Evolutionary conservation across 257 asterid species (phyloP).

Genomic region (Anisodus tanguticus): DNA sequence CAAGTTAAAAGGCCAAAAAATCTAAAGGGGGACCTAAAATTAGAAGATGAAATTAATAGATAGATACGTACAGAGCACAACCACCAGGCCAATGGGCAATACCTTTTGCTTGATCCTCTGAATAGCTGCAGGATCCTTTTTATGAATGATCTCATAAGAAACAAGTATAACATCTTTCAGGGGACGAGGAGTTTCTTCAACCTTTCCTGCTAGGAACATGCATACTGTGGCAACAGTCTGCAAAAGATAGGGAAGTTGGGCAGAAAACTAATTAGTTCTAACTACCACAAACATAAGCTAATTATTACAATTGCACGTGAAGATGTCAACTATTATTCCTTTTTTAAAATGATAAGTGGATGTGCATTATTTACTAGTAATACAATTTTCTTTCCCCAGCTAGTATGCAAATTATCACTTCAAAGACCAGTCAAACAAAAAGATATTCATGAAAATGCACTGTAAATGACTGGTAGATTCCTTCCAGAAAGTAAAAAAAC

Average conservation of each 20-base stretch:
- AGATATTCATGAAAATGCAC: conserved; percentile 2
- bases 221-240: conserved; percentile 96
- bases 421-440: neutral
- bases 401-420: neutral
- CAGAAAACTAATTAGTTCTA: conserved; percentile 18
- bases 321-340: neutral
- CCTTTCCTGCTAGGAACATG: conserved; percentile 99
- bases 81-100: conserved; percentile 24
- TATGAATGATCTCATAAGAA: conserved; percentile 88
- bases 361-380: conserved; percentile 9
- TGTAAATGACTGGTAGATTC: neutral
- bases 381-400: neutral
- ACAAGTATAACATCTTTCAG: conserved; percentile 87
- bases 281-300: conserved; percentile 27
- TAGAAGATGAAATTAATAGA: conserved; percentile 27
- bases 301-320: neutral
- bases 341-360: neutral
- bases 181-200: conserved; percentile 99
- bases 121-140: conserved; percentile 72
- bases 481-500: neutral
- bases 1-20: neutral
- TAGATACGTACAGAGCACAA: conserved; percentile 17
- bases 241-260: conserved; percentile 35
- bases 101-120: conserved; percentile 95
- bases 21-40: conserved; percentile 9